These are phyloP conservation scores for Pochonia chlamydosporia DNA, from an alignment of 2,329 filamentous ascomycete genomes.

Conservation along the genomic window DNA sequence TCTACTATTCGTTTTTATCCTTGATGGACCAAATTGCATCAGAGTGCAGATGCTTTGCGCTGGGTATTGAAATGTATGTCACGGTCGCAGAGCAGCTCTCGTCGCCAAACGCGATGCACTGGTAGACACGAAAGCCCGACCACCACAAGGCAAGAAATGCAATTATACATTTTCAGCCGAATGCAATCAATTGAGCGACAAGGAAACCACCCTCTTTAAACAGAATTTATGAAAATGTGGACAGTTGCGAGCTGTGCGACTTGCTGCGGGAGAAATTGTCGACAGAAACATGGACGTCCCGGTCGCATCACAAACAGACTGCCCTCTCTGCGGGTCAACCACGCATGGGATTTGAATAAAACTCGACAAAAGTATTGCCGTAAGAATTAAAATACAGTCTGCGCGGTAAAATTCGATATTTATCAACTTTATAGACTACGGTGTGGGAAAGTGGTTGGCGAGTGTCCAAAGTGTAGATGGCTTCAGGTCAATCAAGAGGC, in stretches of 20 bases:
- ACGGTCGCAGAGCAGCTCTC: neutral
- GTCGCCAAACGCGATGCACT: neutral
- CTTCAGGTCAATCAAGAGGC: conserved; percentile 18
- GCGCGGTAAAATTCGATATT: neutral
- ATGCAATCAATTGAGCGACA: neutral
- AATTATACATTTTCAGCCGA: neutral
- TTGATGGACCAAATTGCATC: neutral
- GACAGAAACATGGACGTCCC: neutral
- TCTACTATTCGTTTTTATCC: neutral
- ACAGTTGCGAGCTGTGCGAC: neutral
- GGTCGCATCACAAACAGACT: neutral
- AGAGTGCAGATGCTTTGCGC: neutral
- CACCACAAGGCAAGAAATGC: neutral
- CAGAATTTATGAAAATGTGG: neutral
- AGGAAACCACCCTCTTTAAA: neutral
- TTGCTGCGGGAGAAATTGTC: neutral
- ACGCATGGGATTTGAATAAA: neutral
- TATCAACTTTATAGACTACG: neutral
- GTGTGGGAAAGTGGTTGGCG: neutral
- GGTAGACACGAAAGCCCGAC: neutral
- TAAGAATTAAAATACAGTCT: neutral
- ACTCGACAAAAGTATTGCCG: neutral
- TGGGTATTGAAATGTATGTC: neutral
- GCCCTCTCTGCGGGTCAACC: neutral
- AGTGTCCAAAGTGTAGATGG: conserved; percentile 22